Percentiles rank a stretch among this genome's conserved stretches.
Evolutionary conservation across 495 filamentous ascomycete species (phyloP).

Genomic region (Chaetomidium leptoderma): DNA sequence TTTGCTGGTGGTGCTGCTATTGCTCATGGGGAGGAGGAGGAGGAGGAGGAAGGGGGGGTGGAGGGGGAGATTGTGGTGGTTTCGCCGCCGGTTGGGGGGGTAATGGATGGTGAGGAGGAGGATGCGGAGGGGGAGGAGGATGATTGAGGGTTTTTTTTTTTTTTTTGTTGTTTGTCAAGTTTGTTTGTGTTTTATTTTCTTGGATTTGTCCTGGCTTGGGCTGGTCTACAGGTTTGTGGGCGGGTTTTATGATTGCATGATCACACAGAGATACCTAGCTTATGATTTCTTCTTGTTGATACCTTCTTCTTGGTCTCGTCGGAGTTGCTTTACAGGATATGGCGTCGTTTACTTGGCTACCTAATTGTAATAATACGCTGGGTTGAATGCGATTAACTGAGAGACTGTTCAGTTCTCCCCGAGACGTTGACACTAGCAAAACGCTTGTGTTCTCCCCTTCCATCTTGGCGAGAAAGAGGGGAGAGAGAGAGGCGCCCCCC

Average conservation of each 20-base stretch:
- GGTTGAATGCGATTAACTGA: background rate
- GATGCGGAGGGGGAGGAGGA: constrained; percentile 18
- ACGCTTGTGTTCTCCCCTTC: too few species aligned
- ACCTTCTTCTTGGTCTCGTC: background rate
- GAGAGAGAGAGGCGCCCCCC: too few species aligned
- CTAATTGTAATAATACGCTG: background rate
- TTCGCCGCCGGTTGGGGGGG: background rate
- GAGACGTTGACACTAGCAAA: too few species aligned
- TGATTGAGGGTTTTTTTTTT: background rate
- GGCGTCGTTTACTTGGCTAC: background rate
- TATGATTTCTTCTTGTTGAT: background rate
- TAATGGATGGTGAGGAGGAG: constrained; percentile 2
- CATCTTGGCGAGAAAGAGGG: too few species aligned
- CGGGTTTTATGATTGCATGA: background rate
- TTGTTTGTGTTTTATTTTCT: background rate
- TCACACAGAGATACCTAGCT: background rate
- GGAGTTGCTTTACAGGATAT: background rate
- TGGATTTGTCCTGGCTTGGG: background rate
- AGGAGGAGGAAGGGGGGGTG: background rate
- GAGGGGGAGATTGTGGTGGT: constrained; percentile 10
- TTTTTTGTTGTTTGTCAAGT: background rate
- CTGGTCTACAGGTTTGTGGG: background rate
- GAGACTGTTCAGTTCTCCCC: background rate
- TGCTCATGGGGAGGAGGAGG: background rate
- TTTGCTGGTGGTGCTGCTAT: too few species aligned